phyloP scores from a whole-genome alignment of 805 yeast genomes.

The Nakazawaea anatomiae region DNA sequence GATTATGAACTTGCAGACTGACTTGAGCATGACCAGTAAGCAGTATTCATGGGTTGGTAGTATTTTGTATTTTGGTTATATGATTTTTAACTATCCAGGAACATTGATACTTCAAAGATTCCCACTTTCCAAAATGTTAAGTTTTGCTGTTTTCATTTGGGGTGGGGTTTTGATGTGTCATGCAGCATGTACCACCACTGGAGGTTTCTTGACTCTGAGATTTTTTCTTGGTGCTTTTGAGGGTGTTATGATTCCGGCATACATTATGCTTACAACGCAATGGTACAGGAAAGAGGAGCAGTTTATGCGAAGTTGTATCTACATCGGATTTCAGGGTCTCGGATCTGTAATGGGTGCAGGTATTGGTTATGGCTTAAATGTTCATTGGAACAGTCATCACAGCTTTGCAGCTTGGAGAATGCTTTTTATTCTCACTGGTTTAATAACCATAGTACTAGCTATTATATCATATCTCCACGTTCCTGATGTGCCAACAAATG shows the following conservation, averaged over 20 bases:
- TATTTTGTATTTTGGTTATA: constrained; percentile 40
- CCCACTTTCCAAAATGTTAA: constrained; percentile 48
- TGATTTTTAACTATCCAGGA: constrained; percentile 41
- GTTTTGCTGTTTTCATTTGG: constrained; percentile 44
- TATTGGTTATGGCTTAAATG: constrained; percentile 48
- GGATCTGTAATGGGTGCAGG: constrained; percentile 44
- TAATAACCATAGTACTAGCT: constrained; percentile 48
- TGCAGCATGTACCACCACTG: constrained; percentile 46
- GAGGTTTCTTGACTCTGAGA: constrained; percentile 50
- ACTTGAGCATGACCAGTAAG: constrained; percentile 29
- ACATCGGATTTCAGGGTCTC: constrained; percentile 41
- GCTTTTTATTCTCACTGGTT: constrained; percentile 56
- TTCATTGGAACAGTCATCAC: constrained; percentile 22
- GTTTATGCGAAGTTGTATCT: constrained; percentile 31
- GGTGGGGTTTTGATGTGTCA: constrained; percentile 47
- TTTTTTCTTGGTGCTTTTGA: constrained; percentile 50
- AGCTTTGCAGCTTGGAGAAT: constrained; percentile 53
- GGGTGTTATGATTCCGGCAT: constrained; percentile 45
- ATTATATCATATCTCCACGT: constrained; percentile 38
- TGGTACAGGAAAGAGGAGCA: constrained; percentile 49
- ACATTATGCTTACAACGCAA: constrained; percentile 49
- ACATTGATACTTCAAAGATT: constrained; percentile 38
- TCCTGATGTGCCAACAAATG: constrained; percentile 48
- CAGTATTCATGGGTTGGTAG: constrained; percentile 39
- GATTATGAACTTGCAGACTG: constrained; percentile 29